These are phyloP conservation scores for Chlamydomonas sp. DNA, from an alignment of 139 green algal species.

Conservation along the genomic window DNA sequence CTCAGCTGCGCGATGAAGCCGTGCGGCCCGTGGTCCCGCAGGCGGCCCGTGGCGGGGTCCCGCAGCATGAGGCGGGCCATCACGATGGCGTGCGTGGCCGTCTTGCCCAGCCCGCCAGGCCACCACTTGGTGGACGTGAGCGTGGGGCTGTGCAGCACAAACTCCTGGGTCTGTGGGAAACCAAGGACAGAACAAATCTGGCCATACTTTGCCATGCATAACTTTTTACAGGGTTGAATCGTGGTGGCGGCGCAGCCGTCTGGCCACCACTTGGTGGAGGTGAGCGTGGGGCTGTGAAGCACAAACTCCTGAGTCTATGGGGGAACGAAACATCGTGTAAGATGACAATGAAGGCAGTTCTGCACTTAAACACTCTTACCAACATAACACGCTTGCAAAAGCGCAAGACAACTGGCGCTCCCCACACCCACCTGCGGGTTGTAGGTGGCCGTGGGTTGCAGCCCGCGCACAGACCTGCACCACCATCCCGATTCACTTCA, in stretches of 20 bases:
- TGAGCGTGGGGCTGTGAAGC: slow-evolving; percentile 91
- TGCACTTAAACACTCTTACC: no score
- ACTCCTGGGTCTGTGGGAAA: slow-evolving; percentile 68
- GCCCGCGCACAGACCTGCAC: slow-evolving; percentile 92
- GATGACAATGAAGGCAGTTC: no score
- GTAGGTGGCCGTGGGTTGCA: slow-evolving; percentile 96
- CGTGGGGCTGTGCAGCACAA: slow-evolving; percentile 94
- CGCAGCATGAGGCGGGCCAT: slow-evolving; percentile 90
- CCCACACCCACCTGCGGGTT: slow-evolving; percentile 55
- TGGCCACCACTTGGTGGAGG: slow-evolving; percentile 93
- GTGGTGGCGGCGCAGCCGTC: slow-evolving; percentile 56
- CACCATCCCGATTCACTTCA: no score
- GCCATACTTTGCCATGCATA: background rate
- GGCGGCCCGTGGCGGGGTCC: slow-evolving; percentile 5
- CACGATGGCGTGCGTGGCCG: slow-evolving; percentile 89
- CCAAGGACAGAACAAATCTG: background rate
- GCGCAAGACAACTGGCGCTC: background rate
- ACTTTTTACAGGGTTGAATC: no score
- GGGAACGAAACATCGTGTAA: background rate
- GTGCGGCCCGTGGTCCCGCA: slow-evolving; percentile 87
- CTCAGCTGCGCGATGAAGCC: slow-evolving; percentile 90
- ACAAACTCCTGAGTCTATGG: slow-evolving; percentile 83
- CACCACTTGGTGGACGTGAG: slow-evolving; percentile 93
- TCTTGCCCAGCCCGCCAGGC: slow-evolving; percentile 93
- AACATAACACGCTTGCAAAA: no score